Conservation (phyloP, 805 yeast genomes). For the Ogataea trehalophila region DNA sequence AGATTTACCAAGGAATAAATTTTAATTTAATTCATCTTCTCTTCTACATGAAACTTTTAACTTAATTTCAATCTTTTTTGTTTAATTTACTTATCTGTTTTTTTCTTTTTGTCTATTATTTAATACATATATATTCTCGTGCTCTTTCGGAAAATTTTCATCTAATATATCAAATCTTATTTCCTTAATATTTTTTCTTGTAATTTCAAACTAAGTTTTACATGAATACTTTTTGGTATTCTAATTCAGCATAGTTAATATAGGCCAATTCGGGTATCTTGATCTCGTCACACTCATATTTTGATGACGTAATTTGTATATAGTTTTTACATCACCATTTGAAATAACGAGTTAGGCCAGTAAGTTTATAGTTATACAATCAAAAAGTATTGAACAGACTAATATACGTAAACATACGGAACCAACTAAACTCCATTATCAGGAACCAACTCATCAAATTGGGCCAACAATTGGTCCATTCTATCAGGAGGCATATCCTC, state of each 20-base stretch:
- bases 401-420: not conserved
- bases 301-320: no score
- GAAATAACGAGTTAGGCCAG: no score
- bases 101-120: not conserved
- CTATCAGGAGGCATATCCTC: slow-evolving; percentile 25
- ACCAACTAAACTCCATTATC: slow-evolving; percentile 2
- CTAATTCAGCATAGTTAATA: no score
- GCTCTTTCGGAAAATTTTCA: not conserved
- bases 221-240: no score
- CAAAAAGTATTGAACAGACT: not conserved
- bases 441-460: slow-evolving; percentile 29
- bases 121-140: not conserved
- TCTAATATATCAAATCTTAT: not conserved
- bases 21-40: not conserved
- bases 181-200: not conserved
- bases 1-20: slow-evolving; percentile 21
- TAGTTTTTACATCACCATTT: no score
- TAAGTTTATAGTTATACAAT: not conserved
- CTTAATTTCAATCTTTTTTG: not conserved
- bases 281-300: no score
- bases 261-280: no score
- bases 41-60: not conserved
- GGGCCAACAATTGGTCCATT: slow-evolving; percentile 29
- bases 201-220: no score
- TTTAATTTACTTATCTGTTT: not conserved